Conservation (phyloP, 768 basidiomycete genomes). For the Naganishia vishniacii region DNA sequence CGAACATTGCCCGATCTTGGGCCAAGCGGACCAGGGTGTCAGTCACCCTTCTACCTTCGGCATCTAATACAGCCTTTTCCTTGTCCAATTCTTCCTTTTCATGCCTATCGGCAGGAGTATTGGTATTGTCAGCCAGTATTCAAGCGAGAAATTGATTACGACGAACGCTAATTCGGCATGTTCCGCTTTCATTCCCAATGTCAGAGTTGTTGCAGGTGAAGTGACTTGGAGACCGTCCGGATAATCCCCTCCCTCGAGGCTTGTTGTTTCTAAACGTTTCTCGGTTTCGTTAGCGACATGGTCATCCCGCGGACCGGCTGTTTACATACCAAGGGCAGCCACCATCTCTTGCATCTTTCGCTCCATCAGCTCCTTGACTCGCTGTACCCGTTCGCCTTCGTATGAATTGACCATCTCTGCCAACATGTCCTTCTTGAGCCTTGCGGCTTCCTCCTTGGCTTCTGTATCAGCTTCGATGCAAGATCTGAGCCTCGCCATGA, state of each 20-base stretch:
- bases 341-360: constrained; percentile 44
- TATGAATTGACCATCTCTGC: constrained; percentile 24
- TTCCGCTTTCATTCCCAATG: background rate
- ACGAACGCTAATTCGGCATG: constrained; percentile 6
- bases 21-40: constrained; percentile 33
- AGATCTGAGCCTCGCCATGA: constrained; percentile 34
- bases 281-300: background rate
- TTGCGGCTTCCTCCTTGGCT: constrained; percentile 33
- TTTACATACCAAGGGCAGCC: constrained; percentile 33
- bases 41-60: constrained; percentile 31
- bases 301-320: no score
- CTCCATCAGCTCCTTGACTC: constrained; percentile 34
- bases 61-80: constrained; percentile 30
- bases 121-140: no score
- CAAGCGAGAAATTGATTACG: no score
- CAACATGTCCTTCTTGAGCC: constrained; percentile 15
- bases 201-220: background rate
- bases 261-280: background rate
- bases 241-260: background rate
- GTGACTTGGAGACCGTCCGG: background rate
- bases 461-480: constrained; percentile 30
- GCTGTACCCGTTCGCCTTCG: constrained; percentile 34
- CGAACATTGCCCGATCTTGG: constrained; percentile 36
- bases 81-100: constrained; percentile 20
- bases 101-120: constrained; percentile 1